Evolutionary conservation across 1,284 basidiomycete genomes (phyloP).

Genomic region (Moniliella sp.): DNA sequence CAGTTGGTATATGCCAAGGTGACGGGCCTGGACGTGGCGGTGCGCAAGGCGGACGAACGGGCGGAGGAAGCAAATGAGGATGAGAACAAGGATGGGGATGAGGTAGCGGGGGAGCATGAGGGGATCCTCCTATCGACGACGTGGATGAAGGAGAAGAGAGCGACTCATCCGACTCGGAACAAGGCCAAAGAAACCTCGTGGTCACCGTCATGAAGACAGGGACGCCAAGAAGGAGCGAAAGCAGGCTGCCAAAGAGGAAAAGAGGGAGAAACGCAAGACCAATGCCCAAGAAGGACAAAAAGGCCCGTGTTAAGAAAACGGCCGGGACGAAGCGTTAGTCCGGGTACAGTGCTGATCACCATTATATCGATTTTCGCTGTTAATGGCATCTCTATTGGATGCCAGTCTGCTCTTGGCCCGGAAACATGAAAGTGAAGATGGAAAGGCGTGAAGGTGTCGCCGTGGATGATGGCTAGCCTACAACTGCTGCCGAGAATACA

Average conservation of each 20-base stretch:
- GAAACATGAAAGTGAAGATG: too few relatives aligned
- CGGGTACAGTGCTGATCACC: too few relatives aligned
- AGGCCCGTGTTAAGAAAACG: slow-evolving; percentile 20
- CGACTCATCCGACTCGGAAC: too few relatives aligned
- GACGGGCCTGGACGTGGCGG: slow-evolving; percentile 6
- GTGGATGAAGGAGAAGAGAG: slow-evolving; percentile 1
- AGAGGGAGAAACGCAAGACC: slow-evolving; percentile 22
- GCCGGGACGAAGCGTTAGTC: too few relatives aligned
- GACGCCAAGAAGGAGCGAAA: slow-evolving; percentile 13
- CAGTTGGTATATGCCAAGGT: slow-evolving; percentile 9
- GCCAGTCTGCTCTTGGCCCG: too few relatives aligned
- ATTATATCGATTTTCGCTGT: too few relatives aligned
- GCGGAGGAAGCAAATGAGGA: not conserved
- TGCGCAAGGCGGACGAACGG: not conserved
- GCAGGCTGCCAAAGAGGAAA: slow-evolving; percentile 15
- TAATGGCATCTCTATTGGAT: too few relatives aligned
- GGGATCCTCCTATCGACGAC: not conserved
- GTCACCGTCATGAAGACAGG: slow-evolving; percentile 8
- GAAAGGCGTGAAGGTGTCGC: too few relatives aligned
- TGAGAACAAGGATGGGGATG: not conserved
- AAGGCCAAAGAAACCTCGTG: slow-evolving; percentile 3
- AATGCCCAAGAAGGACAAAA: slow-evolving; percentile 31
- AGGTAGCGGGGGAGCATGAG: not conserved
- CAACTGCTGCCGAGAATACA: too few relatives aligned
- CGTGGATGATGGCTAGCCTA: too few relatives aligned